phyloP scores from a whole-genome alignment of 495 filamentous ascomycete species.

The Neurospora pannonica region DNA sequence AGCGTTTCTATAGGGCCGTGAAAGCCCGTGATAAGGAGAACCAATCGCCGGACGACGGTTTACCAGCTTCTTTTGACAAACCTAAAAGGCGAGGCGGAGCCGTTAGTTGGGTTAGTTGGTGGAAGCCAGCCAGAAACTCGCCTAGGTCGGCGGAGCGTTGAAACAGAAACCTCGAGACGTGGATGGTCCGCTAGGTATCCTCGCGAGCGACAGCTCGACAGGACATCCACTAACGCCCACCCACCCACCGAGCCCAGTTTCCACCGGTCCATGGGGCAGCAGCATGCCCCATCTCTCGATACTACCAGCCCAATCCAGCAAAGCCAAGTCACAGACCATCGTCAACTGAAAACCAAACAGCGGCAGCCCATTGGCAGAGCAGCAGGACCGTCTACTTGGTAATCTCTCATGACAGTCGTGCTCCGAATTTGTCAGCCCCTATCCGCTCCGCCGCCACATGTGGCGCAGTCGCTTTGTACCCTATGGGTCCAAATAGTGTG shows the following conservation, averaged over 20 bases:
- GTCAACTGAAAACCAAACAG: not conserved
- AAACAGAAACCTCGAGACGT: not conserved
- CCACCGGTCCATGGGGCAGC: not conserved
- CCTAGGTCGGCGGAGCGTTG: not conserved
- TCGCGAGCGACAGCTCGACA: not conserved
- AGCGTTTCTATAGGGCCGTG: not conserved
- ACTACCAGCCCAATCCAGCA: not conserved
- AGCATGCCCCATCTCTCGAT: not conserved
- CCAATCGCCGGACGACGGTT: not conserved
- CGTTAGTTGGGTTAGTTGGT: not conserved
- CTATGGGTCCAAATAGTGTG: no score
- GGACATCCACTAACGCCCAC: not conserved
- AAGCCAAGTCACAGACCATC: not conserved
- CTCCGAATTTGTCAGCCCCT: no score
- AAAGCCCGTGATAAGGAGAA: not conserved
- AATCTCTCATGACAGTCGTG: no score
- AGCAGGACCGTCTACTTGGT: not conserved
- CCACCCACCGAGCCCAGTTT: not conserved
- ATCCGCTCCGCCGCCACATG: no score
- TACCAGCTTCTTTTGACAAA: not conserved
- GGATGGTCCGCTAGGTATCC: not conserved
- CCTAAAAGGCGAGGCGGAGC: not conserved
- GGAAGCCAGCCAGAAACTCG: not conserved
- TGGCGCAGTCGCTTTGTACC: no score
- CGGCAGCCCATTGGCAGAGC: not conserved